Base-by-base conservation (phyloP, 768 basidiomycete genomes). In the Lactarius tabidus region DNA sequence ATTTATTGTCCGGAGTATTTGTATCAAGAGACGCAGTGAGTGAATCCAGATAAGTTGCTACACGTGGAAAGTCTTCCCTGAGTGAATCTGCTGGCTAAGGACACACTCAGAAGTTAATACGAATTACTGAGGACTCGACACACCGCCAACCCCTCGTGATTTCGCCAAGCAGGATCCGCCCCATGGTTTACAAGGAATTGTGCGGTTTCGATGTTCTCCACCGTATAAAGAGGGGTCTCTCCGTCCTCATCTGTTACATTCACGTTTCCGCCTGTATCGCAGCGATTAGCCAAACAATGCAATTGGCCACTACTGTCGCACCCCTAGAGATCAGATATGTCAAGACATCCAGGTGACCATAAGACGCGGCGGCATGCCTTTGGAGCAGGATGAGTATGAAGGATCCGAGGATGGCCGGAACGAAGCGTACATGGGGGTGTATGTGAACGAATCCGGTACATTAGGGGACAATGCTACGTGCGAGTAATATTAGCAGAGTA, bases 311-410 rank as follows among this genome's bases (percentile, higher is more conserved):
- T 18, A 60, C 59, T 57, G 67, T 70, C 73, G 54, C 60, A 88
- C 91, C 91, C 73, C 80, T 80, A 17, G 85, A 84, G 63, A 94
- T 78, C 63, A 97, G 85, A 77, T 93, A 96, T 17, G 85, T 81
- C 38, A 97, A 78, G 48, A 95, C 74, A 55, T 88, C 76, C 10
- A 90, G 73, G 35, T 94, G 94, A 20, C 86, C 91, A 72, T 96
- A 97, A 1, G 94, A 96, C 1, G 95, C 94, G 17, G 95, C 94
- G 20, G 95, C 95, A 76, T 97, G 94, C 87, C 90, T 92, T 67
- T 9, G 62, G 26, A 56, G n/a, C 45, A 53, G 67, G 62, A 69
- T 60, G 57, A 70, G 26, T 33, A 60, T 28, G 36, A 39, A 60
- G 51, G 35, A 41, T n/a, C 14, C 10, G 52, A 53, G 15, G 55